These are phyloP conservation scores for Apocynum venetum DNA, from an alignment of 257 asterid genomes.

Conservation along the genomic window DNA sequence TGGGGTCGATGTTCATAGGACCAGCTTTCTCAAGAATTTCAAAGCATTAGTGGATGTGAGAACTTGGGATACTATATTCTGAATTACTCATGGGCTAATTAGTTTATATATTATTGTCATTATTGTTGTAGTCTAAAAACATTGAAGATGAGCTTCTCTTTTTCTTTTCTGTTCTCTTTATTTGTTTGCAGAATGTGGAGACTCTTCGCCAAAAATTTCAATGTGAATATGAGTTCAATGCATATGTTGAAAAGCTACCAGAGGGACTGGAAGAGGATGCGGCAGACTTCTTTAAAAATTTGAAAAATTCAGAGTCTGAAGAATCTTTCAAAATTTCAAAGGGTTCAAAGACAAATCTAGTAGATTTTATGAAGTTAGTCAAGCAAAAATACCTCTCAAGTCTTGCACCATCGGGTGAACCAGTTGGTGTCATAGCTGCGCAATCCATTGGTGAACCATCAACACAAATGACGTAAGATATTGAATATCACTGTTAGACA, in stretches of 20 bases:
- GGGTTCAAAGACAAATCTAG: not conserved
- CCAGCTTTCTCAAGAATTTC: constrained; percentile 84
- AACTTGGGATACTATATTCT: constrained; percentile 10
- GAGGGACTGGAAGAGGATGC: constrained; percentile 68
- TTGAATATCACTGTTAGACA: constrained; percentile 5
- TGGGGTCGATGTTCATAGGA: constrained; percentile 83
- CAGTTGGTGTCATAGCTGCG: constrained; percentile 97
- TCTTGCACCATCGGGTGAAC: constrained; percentile 88
- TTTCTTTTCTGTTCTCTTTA: constrained; percentile 7
- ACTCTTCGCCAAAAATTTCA: constrained; percentile 53
- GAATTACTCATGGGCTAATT: constrained; percentile 5
- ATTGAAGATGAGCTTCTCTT: constrained; percentile 2
- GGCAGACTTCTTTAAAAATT: constrained; percentile 17
- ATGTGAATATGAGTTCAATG: constrained; percentile 41
- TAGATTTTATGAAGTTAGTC: constrained; percentile 50
- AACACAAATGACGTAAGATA: constrained; percentile 96
- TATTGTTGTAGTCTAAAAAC: not conserved
- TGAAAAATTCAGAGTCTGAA: not conserved
- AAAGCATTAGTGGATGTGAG: constrained; percentile 75
- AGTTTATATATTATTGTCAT: not conserved
- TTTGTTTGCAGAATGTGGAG: constrained; percentile 66
- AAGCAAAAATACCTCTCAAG: constrained; percentile 82
- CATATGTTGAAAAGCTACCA: constrained; percentile 68
- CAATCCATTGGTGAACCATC: constrained; percentile 99
- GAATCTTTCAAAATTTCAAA: constrained; percentile 14